Evolutionary conservation across 2,329 filamentous ascomycete species (phyloP).

Genomic region (Rutstroemia sydowiana): DNA sequence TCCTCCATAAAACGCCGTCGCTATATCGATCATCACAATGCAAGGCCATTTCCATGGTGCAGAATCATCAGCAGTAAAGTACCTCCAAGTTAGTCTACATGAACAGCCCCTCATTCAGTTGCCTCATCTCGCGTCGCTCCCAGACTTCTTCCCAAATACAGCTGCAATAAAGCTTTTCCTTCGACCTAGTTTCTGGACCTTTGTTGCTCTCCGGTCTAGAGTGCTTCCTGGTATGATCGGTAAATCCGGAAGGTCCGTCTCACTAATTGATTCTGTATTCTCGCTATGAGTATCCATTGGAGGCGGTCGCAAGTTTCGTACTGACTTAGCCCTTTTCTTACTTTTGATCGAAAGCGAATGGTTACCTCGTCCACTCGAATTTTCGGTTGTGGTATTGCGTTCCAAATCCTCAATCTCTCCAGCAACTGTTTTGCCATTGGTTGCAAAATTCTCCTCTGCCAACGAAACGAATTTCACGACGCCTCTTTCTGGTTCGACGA

Average conservation of each 20-base stretch:
- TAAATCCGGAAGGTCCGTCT: constrained; percentile 19
- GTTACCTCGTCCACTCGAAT: constrained; percentile 13
- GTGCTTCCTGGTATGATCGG: constrained; percentile 18
- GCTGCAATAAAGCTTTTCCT: constrained; percentile 42
- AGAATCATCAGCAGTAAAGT: background rate
- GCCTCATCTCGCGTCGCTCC: background rate
- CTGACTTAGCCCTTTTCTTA: constrained; percentile 32
- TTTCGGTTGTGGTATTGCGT: constrained; percentile 14
- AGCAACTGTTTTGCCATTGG: constrained; percentile 61
- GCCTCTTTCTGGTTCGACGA: constrained; percentile 59
- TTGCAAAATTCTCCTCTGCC: constrained; percentile 64
- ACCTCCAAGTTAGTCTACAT: background rate
- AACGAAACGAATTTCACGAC: constrained; percentile 66
- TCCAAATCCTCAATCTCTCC: constrained; percentile 54
- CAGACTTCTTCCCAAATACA: constrained; percentile 33
- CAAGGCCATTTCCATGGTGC: background rate
- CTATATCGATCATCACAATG: constrained; percentile 7
- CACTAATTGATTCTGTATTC: constrained; percentile 13
- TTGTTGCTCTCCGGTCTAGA: constrained; percentile 21
- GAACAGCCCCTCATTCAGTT: background rate
- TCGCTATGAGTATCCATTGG: constrained; percentile 24
- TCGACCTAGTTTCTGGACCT: constrained; percentile 30
- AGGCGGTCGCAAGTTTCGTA: constrained; percentile 19
- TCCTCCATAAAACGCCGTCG: constrained; percentile 11
- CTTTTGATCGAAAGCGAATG: constrained; percentile 20